Evolutionary conservation across 2,329 filamentous ascomycete species (phyloP).

Genomic region (Phaeosphaeriaceae sp.): DNA sequence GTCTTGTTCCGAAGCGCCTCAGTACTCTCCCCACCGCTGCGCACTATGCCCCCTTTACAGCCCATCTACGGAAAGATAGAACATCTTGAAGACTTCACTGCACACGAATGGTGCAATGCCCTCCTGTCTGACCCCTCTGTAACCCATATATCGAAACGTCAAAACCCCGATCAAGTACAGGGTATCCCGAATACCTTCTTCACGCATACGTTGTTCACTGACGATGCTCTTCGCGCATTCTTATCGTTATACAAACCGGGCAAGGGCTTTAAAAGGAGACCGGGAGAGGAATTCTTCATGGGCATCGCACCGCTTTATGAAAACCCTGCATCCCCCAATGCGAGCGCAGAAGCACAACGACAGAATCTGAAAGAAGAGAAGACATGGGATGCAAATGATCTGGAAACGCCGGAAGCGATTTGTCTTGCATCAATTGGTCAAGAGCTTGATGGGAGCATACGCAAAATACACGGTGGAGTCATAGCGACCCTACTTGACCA

Average conservation of each 20-base stretch:
- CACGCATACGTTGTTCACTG: constrained; percentile 29
- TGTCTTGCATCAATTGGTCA: constrained; percentile 27
- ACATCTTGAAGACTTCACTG: constrained; percentile 34
- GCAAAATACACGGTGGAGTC: constrained; percentile 34
- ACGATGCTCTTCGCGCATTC: constrained; percentile 31
- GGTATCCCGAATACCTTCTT: constrained; percentile 29
- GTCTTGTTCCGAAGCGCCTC: background rate
- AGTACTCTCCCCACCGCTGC: background rate
- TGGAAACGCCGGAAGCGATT: constrained; percentile 24
- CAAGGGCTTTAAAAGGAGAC: constrained; percentile 5
- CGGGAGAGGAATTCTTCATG: constrained; percentile 10
- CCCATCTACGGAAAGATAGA: constrained; percentile 12
- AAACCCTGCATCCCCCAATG: background rate
- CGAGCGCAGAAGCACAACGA: constrained; percentile 1
- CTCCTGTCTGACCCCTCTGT: constrained; percentile 33
- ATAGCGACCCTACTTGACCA: constrained; percentile 34
- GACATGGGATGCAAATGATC: constrained; percentile 13
- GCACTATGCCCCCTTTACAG: background rate
- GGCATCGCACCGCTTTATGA: constrained; percentile 7
- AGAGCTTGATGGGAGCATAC: constrained; percentile 27
- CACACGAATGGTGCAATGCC: constrained; percentile 31
- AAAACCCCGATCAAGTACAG: constrained; percentile 2
- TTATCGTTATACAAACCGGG: constrained; percentile 29
- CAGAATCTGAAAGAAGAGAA: constrained; percentile 17
- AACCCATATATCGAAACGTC: constrained; percentile 24